These are phyloP conservation scores for Eremochloa ophiuroides DNA, from an alignment of 176 grass and related monocot species.

Conservation along the genomic window DNA sequence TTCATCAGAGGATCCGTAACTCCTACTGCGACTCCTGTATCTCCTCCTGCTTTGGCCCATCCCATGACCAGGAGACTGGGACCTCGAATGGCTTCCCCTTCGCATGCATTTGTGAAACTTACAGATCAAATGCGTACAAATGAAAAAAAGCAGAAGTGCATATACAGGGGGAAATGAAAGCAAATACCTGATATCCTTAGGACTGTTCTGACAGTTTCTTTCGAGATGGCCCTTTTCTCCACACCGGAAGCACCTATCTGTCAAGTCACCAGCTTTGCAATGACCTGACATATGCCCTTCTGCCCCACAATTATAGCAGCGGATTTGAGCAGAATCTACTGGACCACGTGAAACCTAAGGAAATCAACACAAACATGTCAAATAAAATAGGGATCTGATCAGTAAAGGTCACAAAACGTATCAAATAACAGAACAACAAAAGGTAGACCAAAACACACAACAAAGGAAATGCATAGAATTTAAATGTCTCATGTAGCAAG, in stretches of 20 bases:
- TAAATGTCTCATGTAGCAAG: conserved; percentile 4
- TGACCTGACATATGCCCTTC: conserved; percentile 66
- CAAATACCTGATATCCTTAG: conserved; percentile 48
- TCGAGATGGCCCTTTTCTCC: conserved; percentile 68
- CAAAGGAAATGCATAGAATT: background rate
- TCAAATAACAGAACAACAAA: background rate
- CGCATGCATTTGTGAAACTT: conserved; percentile 7
- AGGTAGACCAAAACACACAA: background rate
- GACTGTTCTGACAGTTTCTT: conserved; percentile 71
- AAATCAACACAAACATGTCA: conserved; percentile 1
- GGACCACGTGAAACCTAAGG: conserved; percentile 41
- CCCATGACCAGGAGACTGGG: conserved; percentile 39
- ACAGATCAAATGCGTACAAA: conserved; percentile 13
- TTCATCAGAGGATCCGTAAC: background rate
- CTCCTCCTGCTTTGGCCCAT: background rate
- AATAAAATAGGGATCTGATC: background rate
- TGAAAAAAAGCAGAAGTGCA: background rate
- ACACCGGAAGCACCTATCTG: conserved; percentile 69
- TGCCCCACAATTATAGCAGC: conserved; percentile 75
- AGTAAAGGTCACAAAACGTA: background rate
- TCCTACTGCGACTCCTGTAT: background rate
- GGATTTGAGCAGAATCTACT: conserved; percentile 54
- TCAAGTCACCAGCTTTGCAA: conserved; percentile 70
- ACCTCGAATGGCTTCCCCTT: conserved; percentile 49
- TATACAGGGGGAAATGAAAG: background rate